Evolutionary conservation across 2,329 filamentous ascomycete species (phyloP).

Genomic region (Tolypocladium inflatum): DNA sequence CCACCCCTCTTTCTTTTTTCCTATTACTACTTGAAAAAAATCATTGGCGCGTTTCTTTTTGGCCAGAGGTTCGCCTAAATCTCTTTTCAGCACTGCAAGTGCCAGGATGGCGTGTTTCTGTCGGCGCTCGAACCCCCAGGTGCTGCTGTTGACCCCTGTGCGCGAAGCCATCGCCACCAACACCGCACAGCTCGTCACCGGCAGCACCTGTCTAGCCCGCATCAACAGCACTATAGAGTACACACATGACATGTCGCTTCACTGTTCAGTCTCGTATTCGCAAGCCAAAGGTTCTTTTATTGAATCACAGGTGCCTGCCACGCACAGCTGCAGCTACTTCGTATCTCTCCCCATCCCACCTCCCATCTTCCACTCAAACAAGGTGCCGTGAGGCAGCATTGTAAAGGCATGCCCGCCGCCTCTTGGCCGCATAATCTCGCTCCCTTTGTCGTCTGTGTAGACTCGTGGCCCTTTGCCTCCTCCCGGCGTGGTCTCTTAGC

Average conservation of each 20-base stretch:
- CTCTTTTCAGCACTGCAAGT: not conserved
- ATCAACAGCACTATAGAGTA: no score
- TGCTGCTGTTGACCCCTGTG: not conserved
- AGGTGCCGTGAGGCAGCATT: constrained; percentile 40
- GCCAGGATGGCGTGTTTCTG: not conserved
- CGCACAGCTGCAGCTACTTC: not conserved
- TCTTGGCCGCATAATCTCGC: constrained; percentile 2
- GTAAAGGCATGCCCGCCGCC: constrained; percentile 18
- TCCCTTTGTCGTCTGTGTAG: constrained; percentile 4
- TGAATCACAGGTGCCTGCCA: not conserved
- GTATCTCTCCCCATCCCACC: not conserved
- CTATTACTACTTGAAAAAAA: not conserved
- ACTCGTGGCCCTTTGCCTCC: not conserved
- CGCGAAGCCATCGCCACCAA: constrained; percentile 8
- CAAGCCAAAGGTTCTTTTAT: not conserved
- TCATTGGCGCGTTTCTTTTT: no score
- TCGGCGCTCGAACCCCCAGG: not conserved
- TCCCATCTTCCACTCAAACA: constrained; percentile 15
- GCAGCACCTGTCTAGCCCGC: not conserved
- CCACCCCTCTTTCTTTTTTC: no score
- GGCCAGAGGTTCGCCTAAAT: no score
- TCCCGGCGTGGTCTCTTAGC: not conserved
- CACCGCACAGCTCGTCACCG: not conserved
- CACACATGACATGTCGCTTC: not conserved
- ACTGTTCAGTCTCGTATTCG: not conserved